These are phyloP conservation scores for Flaveria ramosissima DNA, from an alignment of 129 eudicot species.

Conservation along the genomic window DNA sequence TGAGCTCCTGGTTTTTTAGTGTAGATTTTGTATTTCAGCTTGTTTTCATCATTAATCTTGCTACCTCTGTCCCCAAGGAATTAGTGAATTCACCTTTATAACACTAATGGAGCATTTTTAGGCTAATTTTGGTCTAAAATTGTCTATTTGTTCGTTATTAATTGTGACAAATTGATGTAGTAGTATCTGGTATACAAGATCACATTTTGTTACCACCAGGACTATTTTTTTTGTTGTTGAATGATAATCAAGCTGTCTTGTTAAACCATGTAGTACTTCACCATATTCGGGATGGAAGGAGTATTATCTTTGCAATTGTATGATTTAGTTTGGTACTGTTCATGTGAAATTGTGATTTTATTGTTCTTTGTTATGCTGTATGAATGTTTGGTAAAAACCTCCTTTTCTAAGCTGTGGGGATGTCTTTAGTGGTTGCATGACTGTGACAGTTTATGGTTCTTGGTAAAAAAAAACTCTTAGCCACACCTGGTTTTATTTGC, in stretches of 20 bases:
- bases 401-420: constrained; percentile 6
- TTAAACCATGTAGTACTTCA: neutral
- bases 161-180: too few relatives aligned
- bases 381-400: neutral
- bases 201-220: neutral
- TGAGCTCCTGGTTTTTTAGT: neutral
- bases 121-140: neutral
- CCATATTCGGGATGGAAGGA: neutral
- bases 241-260: neutral
- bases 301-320: neutral
- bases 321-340: neutral
- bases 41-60: neutral
- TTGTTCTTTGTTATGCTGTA: neutral
- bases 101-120: neutral
- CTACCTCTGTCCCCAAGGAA: neutral
- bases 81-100: neutral
- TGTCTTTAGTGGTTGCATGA: constrained; percentile 7
- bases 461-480: neutral
- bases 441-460: constrained; percentile 8
- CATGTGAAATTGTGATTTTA: neutral
- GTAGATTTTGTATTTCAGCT: neutral
- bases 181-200: neutral
- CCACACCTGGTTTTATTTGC: neutral
- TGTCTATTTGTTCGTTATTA: neutral
- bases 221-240: neutral